phyloP scores from a whole-genome alignment of 352 stramenopile species.

The Phytophthora capsici region DNA sequence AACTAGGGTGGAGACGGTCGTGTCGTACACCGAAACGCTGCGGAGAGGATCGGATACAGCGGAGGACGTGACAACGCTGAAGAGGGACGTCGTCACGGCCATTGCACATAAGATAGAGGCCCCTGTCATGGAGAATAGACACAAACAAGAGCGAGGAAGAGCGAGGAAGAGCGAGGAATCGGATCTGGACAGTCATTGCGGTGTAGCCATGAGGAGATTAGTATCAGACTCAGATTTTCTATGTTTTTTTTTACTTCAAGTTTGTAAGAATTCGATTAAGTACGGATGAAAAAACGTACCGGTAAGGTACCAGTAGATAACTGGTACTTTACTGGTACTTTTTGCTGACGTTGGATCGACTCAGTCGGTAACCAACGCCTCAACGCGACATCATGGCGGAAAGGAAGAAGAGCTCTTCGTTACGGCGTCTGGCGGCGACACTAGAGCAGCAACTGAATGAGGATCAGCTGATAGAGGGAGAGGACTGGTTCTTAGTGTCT shows the following conservation, averaged over 20 bases:
- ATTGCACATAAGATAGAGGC: neutral
- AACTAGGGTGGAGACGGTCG: constrained; percentile 21
- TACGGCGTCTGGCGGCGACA: constrained; percentile 20
- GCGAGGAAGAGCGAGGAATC: constrained; percentile 1
- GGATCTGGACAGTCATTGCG: constrained; percentile 4
- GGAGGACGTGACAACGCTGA: constrained; percentile 1
- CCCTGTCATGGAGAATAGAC: neutral
- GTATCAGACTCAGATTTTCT: too few species aligned
- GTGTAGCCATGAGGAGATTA: neutral
- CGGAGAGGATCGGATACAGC: neutral
- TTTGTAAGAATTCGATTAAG: too few species aligned
- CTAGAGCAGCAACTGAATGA: constrained; percentile 39
- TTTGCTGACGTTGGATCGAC: neutral
- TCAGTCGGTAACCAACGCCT: constrained; percentile 7
- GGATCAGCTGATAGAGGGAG: constrained; percentile 55
- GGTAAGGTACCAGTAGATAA: too few species aligned
- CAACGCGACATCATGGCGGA: constrained; percentile 14
- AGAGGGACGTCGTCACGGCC: neutral
- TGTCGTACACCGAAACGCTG: constrained; percentile 42
- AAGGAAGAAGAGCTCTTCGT: neutral
- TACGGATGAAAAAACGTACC: too few species aligned
- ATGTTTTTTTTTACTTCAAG: too few species aligned
- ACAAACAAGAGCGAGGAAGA: constrained; percentile 1
- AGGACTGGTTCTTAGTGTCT: constrained; percentile 70
- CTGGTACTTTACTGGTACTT: too few species aligned